Percentiles rank a stretch among this genome's conserved stretches.
Conservation (phyloP, 805 yeast species). For the Metschnikowia vanudenii region DNA sequence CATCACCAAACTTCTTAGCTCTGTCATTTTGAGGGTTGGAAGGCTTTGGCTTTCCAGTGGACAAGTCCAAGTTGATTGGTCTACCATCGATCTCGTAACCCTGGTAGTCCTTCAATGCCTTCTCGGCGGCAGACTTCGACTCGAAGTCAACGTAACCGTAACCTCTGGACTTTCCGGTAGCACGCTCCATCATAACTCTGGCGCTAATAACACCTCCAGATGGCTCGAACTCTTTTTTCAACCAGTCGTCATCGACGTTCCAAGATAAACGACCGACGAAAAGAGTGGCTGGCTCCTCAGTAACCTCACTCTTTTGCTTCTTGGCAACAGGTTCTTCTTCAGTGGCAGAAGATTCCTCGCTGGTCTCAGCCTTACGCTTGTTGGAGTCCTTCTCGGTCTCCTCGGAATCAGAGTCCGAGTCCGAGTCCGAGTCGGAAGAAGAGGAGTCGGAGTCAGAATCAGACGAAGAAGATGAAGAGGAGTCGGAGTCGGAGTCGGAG, state of each 20-base stretch:
- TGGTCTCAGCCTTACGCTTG: constrained; percentile 26
- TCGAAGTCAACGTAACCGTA: constrained; percentile 97
- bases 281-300: constrained; percentile 73
- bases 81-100: constrained; percentile 97
- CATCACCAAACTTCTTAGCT: constrained; percentile 88
- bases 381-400: constrained; percentile 27
- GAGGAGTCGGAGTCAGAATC: constrained; percentile 26
- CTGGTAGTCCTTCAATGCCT: constrained; percentile 80
- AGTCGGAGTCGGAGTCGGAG: no score
- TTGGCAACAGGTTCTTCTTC: constrained; percentile 41
- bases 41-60: constrained; percentile 75
- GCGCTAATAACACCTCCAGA: constrained; percentile 81
- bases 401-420: constrained; percentile 39
- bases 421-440: constrained; percentile 25
- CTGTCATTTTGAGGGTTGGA: constrained; percentile 60
- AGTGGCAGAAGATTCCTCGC: constrained; percentile 26
- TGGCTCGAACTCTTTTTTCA: constrained; percentile 79
- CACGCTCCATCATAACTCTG: constrained; percentile 91
- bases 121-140: constrained; percentile 72
- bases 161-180: constrained; percentile 91
- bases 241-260: constrained; percentile 95
- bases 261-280: constrained; percentile 98
- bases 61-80: constrained; percentile 89
- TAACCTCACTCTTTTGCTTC: constrained; percentile 49
- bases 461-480: constrained; percentile 34